Base-by-base conservation (phyloP, 164 flowering plant species). In the Saururus chinensis region DNA sequence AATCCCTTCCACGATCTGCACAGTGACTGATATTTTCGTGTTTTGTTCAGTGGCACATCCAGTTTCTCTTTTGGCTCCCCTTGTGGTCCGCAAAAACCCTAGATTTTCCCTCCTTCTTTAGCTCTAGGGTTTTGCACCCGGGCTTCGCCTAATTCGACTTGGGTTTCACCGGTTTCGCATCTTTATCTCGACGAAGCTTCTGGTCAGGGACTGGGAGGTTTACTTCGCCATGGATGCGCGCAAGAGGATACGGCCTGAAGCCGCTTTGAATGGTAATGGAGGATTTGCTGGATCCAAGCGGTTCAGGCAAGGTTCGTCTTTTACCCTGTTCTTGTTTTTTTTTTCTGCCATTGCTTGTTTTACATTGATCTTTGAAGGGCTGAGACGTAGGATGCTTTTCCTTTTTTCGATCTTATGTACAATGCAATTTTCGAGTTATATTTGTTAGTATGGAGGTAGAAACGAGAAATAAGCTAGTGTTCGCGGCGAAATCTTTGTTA, bases 191-290 rank as follows among this genome's bases (percentile, higher is more conserved):
- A 4, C 61, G 65, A 57, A 65, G 62, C 59, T 56, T 70, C 37
- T 30, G 4, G 37, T 30, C 6, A 2, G n/a, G 37, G 2, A 30
- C 37, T 30, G 2, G 37, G 6, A 30, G 37, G 64, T 57, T 60
- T 35, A 21, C 25, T 57, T 19, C 71, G 66, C 19, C n/a, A 42
- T 30, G 45, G 53, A 17, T 11, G 69, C 61, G 53, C 77, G 77
- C 57, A 79, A 79, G 70, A 70, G 76, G 66, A 70, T 68, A 45
- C 64, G 77, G 58, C 53, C 55, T 0, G 77, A 73, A n/a, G 65
- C 58, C 23, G 62, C 60, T 14, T 26, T 54, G n/a, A 75, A 72
- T 57, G 75, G 71, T 4, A 75, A 75, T 67, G 80, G 74, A 0
- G 80, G 77, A 7, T 26, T 66, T 5, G 30, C 25, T 23, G 53